A percentile compares a stretch with the other conserved stretches of the same genome.
Conservation (phyloP, 2,329 filamentous ascomycete species). For the Orbilia oligospora region DNA sequence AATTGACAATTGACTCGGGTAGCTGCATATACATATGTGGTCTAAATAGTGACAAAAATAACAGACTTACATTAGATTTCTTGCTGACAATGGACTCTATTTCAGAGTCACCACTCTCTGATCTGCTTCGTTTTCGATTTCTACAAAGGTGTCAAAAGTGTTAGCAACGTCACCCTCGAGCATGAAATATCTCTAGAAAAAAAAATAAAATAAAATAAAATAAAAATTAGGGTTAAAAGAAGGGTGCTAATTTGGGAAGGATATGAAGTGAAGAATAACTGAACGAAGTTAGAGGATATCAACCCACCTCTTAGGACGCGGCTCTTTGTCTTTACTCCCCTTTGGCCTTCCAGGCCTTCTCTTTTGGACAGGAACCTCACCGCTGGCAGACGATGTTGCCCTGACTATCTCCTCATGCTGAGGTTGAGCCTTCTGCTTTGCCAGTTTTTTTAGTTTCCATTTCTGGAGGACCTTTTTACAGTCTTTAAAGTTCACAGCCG, state of each 20-base stretch:
- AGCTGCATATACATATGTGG: too few relatives aligned
- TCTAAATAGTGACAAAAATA: too few relatives aligned
- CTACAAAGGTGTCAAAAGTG: neutral
- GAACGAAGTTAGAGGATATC: too few relatives aligned
- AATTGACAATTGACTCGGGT: too few relatives aligned
- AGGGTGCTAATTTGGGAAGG: too few relatives aligned
- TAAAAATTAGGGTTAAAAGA: too few relatives aligned
- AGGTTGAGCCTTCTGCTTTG: neutral
- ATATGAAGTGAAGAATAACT: too few relatives aligned
- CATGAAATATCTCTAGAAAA: too few relatives aligned
- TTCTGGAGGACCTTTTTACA: constrained; percentile 43
- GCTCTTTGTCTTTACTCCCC: constrained; percentile 13
- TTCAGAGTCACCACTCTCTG: constrained; percentile 37
- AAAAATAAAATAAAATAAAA: too few relatives aligned
- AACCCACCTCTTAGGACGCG: neutral
- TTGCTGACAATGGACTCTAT: constrained; percentile 22
- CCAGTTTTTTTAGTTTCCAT: constrained; percentile 52
- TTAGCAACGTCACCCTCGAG: too few relatives aligned
- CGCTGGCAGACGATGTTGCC: neutral
- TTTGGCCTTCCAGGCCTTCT: constrained; percentile 38
- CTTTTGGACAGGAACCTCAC: constrained; percentile 8
- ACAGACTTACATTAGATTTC: constrained; percentile 36
- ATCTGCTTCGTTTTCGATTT: constrained; percentile 47
- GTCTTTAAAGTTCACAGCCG: constrained; percentile 50
- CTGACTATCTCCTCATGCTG: neutral